Evolutionary conservation across 129 eudicot species (phyloP), one percentile per base, ranked within the genome.

Genomic region (Gnaphalium uliginosum): DNA sequence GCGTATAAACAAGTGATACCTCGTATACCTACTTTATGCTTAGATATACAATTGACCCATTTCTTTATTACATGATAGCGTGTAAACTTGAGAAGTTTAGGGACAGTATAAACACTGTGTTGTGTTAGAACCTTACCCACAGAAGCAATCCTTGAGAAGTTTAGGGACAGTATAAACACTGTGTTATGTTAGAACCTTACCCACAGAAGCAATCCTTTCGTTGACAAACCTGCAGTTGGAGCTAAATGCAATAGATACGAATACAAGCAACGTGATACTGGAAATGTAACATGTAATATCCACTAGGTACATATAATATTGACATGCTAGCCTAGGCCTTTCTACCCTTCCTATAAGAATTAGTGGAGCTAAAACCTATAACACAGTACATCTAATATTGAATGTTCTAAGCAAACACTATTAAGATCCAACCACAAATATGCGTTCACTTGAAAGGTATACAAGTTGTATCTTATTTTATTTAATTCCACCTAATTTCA

Each of bases 401-500:
- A 63, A 17, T 13, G 46, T 64, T 29, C 23, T 17, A n/a, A 17
- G 11, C 22, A 27, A 63, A 29, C 37, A 18, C 46, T 10, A 15
- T 62, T 61, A 9, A 25, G 19, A 32, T 29, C 22, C 43, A 64
- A 17, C 69, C 22, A 64, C 41, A 27, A 3, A 63, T 63, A 53
- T n/a, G 19, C 53, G 35, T 57, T 64, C 46, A 18, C 18, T 35
- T 33, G 32, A 56, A 21, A 72, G 66, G 21, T 57, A 30, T 72
- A 32, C 0, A 41, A 32, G 76, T 21, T 33, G 2, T 19, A 39
- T 68, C 30, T 22, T 23, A 14, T 63, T 63, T 17, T 63, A 72
- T 57, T 67, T 53, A 30, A 6, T 18, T 33, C 25, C 66, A 54
- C 65, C 50, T 70, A 51, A 71, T 54, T 56, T 54, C 53, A 15